Base-by-base conservation (phyloP, 2,329 filamentous ascomycete genomes). In the Diaporthe capsici region DNA sequence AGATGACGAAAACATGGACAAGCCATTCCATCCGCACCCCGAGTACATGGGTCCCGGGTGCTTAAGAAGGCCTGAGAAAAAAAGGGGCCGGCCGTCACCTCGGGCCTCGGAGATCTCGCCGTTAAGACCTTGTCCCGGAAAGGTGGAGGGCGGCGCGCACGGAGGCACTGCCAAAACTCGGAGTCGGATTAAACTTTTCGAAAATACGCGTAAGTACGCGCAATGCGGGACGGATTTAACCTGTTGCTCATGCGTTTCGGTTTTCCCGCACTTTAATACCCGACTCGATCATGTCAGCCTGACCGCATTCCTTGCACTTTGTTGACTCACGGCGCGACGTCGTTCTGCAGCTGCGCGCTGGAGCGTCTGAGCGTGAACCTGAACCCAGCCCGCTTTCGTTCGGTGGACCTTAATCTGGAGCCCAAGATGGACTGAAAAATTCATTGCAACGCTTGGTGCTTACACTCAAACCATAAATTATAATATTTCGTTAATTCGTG, bases 1-100 rank as follows among this genome's bases (percentile, higher is more conserved):
- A 76, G 75, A 76, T 76, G 75, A 68, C 67, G n/a, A 37, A 42
- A 37, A 28, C 13, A 17, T 22, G 42, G 34, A 42, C 31, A 60
- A 65, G 63, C 61, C 49, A 55, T 15, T 51, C 17, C 57, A 53
- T 42, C 53, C 57, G 65, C 42, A 12, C n/a, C 12, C 55, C 34
- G 57, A 53, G n/a, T 6, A 39, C 20, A 25, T 53, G 57, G 71
- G 61, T 13, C 31, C 31, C n/a, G 15, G 58, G 13, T 53, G 58
- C 58, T 73, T 65, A 53, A 73, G 37, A 73, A 15, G 37, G 47
- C 22, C 25, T 37, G 42, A 17, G 25, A 37, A 37, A 42, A 28
- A 61, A 10, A 4, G 13, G 49, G 65, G 13, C 47, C 34, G 65
- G 65, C 51, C 9, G 34, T 42, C 47, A 63, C 47, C 58, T 63